These are phyloP conservation scores for Eimeria sp. DNA, from an alignment of 169 alveolate species.

Conservation along the genomic window DNA sequence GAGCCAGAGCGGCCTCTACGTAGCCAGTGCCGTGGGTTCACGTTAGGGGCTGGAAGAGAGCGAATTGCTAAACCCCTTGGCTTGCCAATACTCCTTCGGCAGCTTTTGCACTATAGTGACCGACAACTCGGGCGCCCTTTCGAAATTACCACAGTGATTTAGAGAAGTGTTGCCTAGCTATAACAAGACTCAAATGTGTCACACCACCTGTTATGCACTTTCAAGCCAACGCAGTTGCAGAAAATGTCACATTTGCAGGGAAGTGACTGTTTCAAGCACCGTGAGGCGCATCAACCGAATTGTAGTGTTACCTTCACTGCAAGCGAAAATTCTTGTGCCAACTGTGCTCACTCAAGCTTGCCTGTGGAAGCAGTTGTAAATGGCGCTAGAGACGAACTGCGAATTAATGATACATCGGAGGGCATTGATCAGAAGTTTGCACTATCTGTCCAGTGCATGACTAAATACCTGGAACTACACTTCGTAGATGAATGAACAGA, in stretches of 20 bases:
- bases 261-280: not conserved
- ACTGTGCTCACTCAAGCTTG: not conserved
- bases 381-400: too few species aligned
- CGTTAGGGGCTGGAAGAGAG: not conserved
- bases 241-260: too few species aligned
- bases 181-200: not conserved
- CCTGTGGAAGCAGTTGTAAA: too few species aligned
- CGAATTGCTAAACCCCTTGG: not conserved
- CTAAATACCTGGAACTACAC: not conserved
- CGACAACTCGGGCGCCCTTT: too few species aligned
- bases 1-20: not conserved
- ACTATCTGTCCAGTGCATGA: not conserved
- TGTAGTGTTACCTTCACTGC: not conserved
- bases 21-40: not conserved
- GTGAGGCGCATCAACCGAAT: not conserved
- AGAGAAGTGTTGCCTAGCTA: not conserved
- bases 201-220: not conserved
- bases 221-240: too few species aligned
- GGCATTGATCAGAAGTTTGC: too few species aligned
- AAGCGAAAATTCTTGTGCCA: not conserved
- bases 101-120: not conserved
- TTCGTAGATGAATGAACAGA: not conserved
- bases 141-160: not conserved
- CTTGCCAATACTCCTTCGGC: not conserved
- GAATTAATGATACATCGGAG: not conserved